Evolutionary conservation across 192 early-diverging fungal genomes (phyloP), one percentile per base, ranked within the genome.

Genomic region (Piromyces sp.): DNA sequence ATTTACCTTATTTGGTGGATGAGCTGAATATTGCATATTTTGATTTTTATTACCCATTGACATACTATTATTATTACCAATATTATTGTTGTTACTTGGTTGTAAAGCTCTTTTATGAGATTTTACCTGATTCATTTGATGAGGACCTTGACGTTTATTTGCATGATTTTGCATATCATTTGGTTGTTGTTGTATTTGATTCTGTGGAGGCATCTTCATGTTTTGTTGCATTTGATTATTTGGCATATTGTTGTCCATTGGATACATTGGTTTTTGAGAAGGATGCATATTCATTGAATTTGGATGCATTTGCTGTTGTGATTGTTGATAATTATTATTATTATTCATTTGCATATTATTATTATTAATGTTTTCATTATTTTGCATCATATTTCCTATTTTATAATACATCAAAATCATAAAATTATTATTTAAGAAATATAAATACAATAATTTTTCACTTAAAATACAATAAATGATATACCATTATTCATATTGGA

Each of bases 71-170:
- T 51, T 51, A 51, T 51, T 51, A 51, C 22, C 14, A 13, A 15
- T 81, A 40, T 80, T 80, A 7, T 40, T 80, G 22, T 80, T 36
- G 81, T 84, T 19, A 80, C 79, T 19, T 29, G 40, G 28, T 86
- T 87, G n/a, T 82, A 31, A 11, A n/a, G 22, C 26, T 68, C 51
- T 68, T 68, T 68, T 68, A 68, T 68, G 51, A 26, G 51, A n/a
- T 11, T 68, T 68, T 26, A n/a, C 1, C n/a, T 68, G 51, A 68
- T 68, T 68, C 9, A 68, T 68, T 9, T 4, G 1, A 68, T 68
- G 26, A n/a, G 26, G 0, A n/a, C 9, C 9, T 68, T 68, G 51
- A n/a, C 51, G 22, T 68, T 68, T 68, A 68, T 68, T 68, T 13
- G 7, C 5, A 68, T 68, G 51, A n/a, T 68, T 68, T 68, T 68